Percentiles rank a stretch among this genome's conserved stretches.
Evolutionary conservation across 768 basidiomycete genomes (phyloP).

Genomic region (Udeniomyces megalosporus): DNA sequence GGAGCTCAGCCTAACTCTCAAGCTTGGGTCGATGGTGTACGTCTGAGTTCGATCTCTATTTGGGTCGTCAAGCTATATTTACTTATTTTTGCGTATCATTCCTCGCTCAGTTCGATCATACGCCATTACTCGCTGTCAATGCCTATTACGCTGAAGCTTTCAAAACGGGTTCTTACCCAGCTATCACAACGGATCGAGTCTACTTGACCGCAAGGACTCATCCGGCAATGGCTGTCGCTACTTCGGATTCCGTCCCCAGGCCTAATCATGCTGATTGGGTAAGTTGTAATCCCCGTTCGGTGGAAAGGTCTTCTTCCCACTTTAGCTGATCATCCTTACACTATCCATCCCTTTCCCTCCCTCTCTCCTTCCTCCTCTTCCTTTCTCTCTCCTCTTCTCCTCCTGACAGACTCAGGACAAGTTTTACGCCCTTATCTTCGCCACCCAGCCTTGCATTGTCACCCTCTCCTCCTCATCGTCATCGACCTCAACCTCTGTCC

Average conservation of each 20-base stretch:
- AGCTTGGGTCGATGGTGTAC: constrained; percentile 27
- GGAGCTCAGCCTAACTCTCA: constrained; percentile 53
- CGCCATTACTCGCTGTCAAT: constrained; percentile 6
- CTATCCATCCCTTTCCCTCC: too few species aligned
- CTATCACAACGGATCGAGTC: constrained; percentile 22
- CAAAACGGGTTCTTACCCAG: constrained; percentile 27
- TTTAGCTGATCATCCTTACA: too few species aligned
- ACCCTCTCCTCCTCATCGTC: constrained; percentile 16
- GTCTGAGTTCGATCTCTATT: background rate
- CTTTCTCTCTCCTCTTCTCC: background rate
- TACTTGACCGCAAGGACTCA: constrained; percentile 28
- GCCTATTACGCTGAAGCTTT: constrained; percentile 24
- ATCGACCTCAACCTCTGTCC: background rate
- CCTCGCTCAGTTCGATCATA: constrained; percentile 14
- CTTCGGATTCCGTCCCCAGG: constrained; percentile 39
- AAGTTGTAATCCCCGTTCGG: too few species aligned
- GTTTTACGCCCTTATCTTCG: constrained; percentile 24
- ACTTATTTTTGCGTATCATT: too few species aligned
- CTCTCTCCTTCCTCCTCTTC: background rate
- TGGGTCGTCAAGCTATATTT: constrained; percentile 10
- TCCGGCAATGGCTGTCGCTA: constrained; percentile 36
- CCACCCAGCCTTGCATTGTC: constrained; percentile 19
- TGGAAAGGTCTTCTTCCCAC: too few species aligned
- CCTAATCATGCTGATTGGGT: constrained; percentile 28
- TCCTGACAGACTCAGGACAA: constrained; percentile 21